These are phyloP conservation scores for Yarrowia bubula DNA, from an alignment of 805 yeast genomes.

Conservation along the genomic window DNA sequence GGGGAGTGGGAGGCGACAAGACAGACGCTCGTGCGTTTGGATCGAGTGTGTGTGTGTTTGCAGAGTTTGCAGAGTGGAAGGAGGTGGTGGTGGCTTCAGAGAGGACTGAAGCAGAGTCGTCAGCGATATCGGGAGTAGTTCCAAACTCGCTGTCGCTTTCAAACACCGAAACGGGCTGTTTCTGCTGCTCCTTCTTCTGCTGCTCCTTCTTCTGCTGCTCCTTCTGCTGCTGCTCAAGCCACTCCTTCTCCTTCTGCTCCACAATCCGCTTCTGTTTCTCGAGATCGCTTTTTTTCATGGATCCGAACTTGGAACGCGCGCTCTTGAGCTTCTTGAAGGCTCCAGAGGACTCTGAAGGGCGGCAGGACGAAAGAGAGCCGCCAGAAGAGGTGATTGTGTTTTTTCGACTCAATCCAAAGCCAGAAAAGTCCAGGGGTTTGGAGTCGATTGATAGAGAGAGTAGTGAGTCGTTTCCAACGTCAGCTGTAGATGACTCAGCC, in stretches of 20 bases:
- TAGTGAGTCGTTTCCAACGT: background rate
- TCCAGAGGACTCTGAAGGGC: conserved; percentile 22
- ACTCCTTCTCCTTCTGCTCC: conserved; percentile 2
- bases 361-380: background rate
- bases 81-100: conserved; percentile 1
- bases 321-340: conserved; percentile 19
- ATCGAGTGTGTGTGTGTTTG: background rate
- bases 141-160: background rate
- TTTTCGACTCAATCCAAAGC: background rate
- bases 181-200: background rate
- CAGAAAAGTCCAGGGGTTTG: conserved; percentile 9
- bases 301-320: conserved; percentile 18
- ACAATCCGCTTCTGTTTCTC: conserved; percentile 5
- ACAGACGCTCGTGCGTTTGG: conserved; percentile 2
- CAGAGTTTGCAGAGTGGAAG: background rate
- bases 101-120: background rate
- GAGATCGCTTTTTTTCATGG: background rate
- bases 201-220: background rate
- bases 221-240: background rate
- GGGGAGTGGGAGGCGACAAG: conserved; percentile 6
- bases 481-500: background rate
- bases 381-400: conserved; percentile 25
- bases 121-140: background rate
- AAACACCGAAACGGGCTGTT: background rate
- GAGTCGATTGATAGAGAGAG: background rate